Conservation (phyloP, 1,284 basidiomycete species). For the Ustilago curta region DNA sequence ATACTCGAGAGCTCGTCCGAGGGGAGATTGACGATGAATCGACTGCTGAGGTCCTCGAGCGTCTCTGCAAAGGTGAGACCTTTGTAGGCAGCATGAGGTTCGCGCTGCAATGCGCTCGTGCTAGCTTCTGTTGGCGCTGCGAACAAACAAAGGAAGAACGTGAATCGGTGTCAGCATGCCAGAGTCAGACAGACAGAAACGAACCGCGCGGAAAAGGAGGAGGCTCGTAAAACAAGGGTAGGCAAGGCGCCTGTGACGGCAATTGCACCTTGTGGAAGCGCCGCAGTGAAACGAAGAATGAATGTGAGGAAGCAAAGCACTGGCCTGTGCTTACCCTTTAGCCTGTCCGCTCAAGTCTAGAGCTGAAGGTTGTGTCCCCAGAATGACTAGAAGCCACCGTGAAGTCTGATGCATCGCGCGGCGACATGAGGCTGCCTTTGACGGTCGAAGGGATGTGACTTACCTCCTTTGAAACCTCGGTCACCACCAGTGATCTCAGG, state of each 20-base stretch:
- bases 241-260: conserved; percentile 10
- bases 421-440: conserved; percentile 3
- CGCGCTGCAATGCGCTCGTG: conserved; percentile 35
- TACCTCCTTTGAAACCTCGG: conserved; percentile 66
- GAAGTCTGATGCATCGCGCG: neutral
- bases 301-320: conserved; percentile 39
- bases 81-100: conserved; percentile 48
- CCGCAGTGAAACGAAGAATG: conserved; percentile 27
- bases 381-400: no score
- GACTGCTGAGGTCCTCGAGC: conserved; percentile 72
- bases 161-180: conserved; percentile 10
- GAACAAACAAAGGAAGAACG: neutral
- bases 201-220: conserved; percentile 1
- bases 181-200: neutral
- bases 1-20: conserved; percentile 89
- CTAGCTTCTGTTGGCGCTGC: conserved; percentile 37
- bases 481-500: conserved; percentile 66
- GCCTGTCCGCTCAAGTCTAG: conserved; percentile 18
- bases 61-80: conserved; percentile 62
- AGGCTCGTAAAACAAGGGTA: conserved; percentile 3
- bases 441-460: conserved; percentile 19
- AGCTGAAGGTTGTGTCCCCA: neutral
- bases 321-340: conserved; percentile 51
- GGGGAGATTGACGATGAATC: conserved; percentile 97
- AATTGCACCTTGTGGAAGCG: conserved; percentile 2